Conservation (phyloP, 495 filamentous ascomycete genomes). For the Daldinia caldariorum region DNA sequence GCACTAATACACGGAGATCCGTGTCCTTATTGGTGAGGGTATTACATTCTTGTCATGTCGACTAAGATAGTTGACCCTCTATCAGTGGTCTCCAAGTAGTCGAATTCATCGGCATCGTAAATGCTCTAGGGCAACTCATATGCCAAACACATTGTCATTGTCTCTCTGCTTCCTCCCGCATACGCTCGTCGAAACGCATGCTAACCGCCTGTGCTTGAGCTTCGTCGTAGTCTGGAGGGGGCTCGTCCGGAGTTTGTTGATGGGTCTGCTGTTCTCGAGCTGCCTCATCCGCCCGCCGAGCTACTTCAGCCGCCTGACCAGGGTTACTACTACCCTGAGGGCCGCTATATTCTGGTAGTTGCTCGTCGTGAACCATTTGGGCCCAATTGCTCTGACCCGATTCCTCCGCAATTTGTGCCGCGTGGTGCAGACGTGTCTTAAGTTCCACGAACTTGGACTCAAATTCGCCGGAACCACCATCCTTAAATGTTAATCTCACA, state of each 20-base stretch:
- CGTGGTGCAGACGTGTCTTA: slow-evolving; percentile 83
- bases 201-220: slow-evolving; percentile 81
- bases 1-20: slow-evolving; percentile 15
- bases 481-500: slow-evolving; percentile 87
- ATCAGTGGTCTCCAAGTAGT: slow-evolving; percentile 8
- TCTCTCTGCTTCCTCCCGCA: slow-evolving; percentile 59
- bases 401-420: slow-evolving; percentile 70
- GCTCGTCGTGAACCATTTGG: slow-evolving; percentile 76
- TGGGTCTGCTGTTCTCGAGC: slow-evolving; percentile 42
- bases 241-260: slow-evolving; percentile 71
- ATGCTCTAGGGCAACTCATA: slow-evolving; percentile 12
- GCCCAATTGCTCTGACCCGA: slow-evolving; percentile 60
- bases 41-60: slow-evolving; percentile 37
- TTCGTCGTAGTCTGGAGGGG: slow-evolving; percentile 94
- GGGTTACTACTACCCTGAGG: slow-evolving; percentile 44
- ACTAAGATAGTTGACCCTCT: slow-evolving; percentile 20
- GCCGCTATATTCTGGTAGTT: slow-evolving; percentile 82
- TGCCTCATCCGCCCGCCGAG: slow-evolving; percentile 40
- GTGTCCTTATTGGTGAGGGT: slow-evolving; percentile 23
- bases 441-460: slow-evolving; percentile 83
- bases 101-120: slow-evolving; percentile 13
- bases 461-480: slow-evolving; percentile 94
- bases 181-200: slow-evolving; percentile 58
- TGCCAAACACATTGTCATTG: slow-evolving; percentile 35
- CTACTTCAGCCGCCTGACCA: slow-evolving; percentile 34